A percentile compares a stretch with the other conserved stretches of the same genome.
Evolutionary conservation across 345 rosid species (phyloP).

Genomic region (Bruguiera parviflora): DNA sequence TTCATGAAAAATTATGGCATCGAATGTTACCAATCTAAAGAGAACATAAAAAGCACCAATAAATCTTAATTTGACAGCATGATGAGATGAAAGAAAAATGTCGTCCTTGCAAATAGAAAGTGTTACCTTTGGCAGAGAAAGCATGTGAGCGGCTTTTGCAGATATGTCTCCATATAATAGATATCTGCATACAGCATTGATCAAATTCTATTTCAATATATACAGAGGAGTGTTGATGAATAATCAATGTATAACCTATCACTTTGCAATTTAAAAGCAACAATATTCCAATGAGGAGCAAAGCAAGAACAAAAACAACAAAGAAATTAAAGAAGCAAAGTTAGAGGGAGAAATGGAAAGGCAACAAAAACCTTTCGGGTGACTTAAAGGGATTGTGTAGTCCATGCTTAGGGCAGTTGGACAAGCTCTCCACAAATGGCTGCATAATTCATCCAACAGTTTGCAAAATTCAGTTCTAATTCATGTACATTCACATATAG

Average conservation of each 20-base stretch:
- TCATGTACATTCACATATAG: not conserved
- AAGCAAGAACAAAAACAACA: not conserved
- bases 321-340: not conserved
- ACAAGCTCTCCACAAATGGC: slow-evolving; percentile 95
- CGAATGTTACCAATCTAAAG: not conserved
- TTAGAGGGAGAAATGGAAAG: slow-evolving; percentile 2
- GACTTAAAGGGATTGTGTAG: slow-evolving; percentile 94
- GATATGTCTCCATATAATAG: slow-evolving; percentile 90
- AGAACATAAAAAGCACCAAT: not conserved
- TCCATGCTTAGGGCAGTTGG: slow-evolving; percentile 93
- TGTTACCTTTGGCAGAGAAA: slow-evolving; percentile 74
- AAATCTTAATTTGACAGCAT: not conserved
- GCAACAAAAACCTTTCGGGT: slow-evolving; percentile 72
- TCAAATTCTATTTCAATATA: not conserved
- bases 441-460: slow-evolving; percentile 39
- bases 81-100: not conserved
- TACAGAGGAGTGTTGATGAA: slow-evolving; percentile 4
- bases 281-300: not conserved
- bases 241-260: slow-evolving; percentile 1
- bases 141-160: slow-evolving; percentile 83
- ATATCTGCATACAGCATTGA: slow-evolving; percentile 44
- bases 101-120: slow-evolving; percentile 3
- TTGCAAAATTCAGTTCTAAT: slow-evolving; percentile 6
- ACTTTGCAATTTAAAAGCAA: not conserved
- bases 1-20: slow-evolving; percentile 3